Evolutionary conservation across 768 basidiomycete genomes (phyloP).

Genomic region (Phanerochaete sordida): DNA sequence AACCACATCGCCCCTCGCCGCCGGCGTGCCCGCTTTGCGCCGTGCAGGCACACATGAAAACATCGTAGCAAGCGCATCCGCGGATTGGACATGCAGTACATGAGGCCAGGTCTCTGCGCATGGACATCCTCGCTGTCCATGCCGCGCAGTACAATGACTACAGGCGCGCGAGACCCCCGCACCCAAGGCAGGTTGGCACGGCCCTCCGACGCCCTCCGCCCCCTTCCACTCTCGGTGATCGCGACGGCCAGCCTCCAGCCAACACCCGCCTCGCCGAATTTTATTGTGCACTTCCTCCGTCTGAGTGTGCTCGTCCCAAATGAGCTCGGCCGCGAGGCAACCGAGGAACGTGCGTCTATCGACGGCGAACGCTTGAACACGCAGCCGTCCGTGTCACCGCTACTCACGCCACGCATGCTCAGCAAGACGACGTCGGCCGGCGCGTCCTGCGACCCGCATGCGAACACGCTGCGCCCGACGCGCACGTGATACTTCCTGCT

Average conservation of each 20-base stretch:
- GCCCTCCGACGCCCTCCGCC: constrained; percentile 48
- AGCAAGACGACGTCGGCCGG: constrained; percentile 15
- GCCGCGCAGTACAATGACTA: too few species aligned
- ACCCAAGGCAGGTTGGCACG: constrained; percentile 53
- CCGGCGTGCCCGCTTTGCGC: too few species aligned
- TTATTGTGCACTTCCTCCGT: constrained; percentile 69
- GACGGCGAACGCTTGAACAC: constrained; percentile 28
- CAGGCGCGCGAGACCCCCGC: constrained; percentile 63
- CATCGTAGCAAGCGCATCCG: too few species aligned
- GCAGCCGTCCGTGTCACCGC: constrained; percentile 16
- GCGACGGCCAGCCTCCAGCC: constrained; percentile 39
- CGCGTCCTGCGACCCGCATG: constrained; percentile 13
- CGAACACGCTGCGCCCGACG: constrained; percentile 57
- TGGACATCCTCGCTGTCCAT: too few species aligned
- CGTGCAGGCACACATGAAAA: too few species aligned
- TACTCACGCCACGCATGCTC: constrained; percentile 17
- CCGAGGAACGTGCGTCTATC: constrained; percentile 37
- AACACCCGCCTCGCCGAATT: constrained; percentile 63
- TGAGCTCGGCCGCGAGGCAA: constrained; percentile 70
- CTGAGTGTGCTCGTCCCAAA: constrained; percentile 76
- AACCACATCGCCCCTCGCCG: too few species aligned
- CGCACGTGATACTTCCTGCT: constrained; percentile 81
- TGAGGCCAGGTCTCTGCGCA: too few species aligned
- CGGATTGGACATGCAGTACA: too few species aligned
- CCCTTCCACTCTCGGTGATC: constrained; percentile 14